A percentile compares a stretch with the other conserved stretches of the same genome.
These are phyloP conservation scores for Flueggea neowawraea DNA, from an alignment of 441 rosid genomes.

Conservation along the genomic window DNA sequence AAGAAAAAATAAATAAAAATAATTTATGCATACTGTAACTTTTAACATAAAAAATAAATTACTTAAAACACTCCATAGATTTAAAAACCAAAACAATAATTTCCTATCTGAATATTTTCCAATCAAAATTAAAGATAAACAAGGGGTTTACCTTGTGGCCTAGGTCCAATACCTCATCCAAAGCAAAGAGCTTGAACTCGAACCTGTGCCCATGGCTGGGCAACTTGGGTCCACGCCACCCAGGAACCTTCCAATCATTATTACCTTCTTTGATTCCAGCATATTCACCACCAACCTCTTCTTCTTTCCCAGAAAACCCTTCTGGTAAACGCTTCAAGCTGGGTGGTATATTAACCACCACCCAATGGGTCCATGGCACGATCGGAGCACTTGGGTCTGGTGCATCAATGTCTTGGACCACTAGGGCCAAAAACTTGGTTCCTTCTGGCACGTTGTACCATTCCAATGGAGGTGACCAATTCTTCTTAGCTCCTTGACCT, in stretches of 20 bases:
- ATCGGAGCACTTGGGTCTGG: conserved; percentile 68
- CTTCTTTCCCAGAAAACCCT: conserved; percentile 63
- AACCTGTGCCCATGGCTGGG: conserved; percentile 58
- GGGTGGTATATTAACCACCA: conserved; percentile 63
- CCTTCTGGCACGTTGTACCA: conserved; percentile 78
- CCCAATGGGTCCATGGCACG: conserved; percentile 83
- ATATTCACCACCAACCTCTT: conserved; percentile 32
- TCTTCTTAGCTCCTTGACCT: conserved; percentile 50
- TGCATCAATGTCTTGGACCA: conserved; percentile 77
- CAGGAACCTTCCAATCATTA: conserved; percentile 68
- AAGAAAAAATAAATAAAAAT: too few species aligned
- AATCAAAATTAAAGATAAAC: too few species aligned
- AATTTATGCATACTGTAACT: too few species aligned
- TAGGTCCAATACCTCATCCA: conserved; percentile 43
- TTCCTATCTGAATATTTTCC: too few species aligned
- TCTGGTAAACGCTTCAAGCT: conserved; percentile 59
- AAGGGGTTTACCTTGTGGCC: conserved; percentile 48
- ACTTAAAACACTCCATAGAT: too few species aligned
- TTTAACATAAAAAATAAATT: too few species aligned
- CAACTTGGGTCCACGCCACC: conserved; percentile 66
- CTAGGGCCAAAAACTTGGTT: conserved; percentile 56
- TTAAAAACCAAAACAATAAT: too few species aligned
- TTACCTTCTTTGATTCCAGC: conserved; percentile 53
- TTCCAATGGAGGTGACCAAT: conserved; percentile 43
- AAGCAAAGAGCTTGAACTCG: conserved; percentile 67